phyloP scores from a whole-genome alignment of 208 protist species.

The Trichomonas gallinae region DNA sequence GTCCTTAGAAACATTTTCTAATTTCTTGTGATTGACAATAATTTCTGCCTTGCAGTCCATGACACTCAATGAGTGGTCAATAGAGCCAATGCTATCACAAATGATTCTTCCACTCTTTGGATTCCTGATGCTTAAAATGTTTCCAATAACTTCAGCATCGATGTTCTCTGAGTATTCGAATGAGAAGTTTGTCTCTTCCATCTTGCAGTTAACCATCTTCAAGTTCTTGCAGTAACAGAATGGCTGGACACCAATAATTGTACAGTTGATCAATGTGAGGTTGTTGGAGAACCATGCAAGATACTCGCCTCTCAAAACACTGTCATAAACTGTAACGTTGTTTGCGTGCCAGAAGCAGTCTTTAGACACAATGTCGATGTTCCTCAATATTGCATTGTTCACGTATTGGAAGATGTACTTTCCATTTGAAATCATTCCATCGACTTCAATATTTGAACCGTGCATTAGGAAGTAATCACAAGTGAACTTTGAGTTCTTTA shows the following conservation, averaged over 20 bases:
- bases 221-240: neutral
- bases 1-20: too few species aligned
- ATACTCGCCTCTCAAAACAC: neutral
- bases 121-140: neutral
- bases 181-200: neutral
- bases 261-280: neutral
- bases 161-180: neutral
- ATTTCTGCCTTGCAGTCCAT: neutral
- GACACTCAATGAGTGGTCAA: neutral
- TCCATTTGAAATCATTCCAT: neutral
- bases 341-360: neutral
- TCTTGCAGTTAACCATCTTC: neutral
- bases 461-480: neutral
- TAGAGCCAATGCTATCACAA: neutral
- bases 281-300: neutral
- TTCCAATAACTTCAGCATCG: neutral
- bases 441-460: neutral
- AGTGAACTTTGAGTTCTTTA: neutral
- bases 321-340: neutral
- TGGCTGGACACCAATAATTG: neutral
- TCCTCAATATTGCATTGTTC: neutral
- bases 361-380: neutral
- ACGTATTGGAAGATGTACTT: neutral
- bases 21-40: neutral
- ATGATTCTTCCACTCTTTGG: neutral